Conservation (phyloP, 306 rosid genomes). For the Medicago lupulina region DNA sequence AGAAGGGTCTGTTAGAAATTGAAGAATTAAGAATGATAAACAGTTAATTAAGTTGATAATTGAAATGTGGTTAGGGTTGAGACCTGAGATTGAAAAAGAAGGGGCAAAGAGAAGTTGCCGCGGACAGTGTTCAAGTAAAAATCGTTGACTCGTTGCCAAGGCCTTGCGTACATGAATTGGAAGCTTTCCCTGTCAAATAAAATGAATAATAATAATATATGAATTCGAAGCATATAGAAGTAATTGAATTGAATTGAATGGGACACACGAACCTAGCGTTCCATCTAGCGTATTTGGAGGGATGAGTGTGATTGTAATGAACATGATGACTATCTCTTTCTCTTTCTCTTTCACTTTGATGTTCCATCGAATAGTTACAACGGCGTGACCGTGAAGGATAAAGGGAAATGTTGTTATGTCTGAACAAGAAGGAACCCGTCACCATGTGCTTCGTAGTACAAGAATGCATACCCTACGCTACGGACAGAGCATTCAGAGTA, state of each 20-base stretch:
- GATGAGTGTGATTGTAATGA: slow-evolving; percentile 75
- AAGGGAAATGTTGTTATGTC: too few relatives aligned
- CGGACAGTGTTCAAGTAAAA: slow-evolving; percentile 66
- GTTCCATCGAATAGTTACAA: not conserved
- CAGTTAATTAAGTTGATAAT: too few relatives aligned
- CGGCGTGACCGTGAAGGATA: not conserved
- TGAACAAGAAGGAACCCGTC: too few relatives aligned
- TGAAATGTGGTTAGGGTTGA: slow-evolving; percentile 23
- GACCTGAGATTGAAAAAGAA: slow-evolving; percentile 60
- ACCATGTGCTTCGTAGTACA: too few relatives aligned
- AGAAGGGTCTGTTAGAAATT: slow-evolving; percentile 51
- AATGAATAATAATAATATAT: not conserved
- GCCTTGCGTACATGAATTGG: slow-evolving; percentile 72
- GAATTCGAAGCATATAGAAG: too few relatives aligned
- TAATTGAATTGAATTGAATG: too few relatives aligned
- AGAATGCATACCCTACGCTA: too few relatives aligned
- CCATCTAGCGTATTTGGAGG: slow-evolving; percentile 74
- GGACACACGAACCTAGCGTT: slow-evolving; percentile 57
- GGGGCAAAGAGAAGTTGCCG: slow-evolving; percentile 50
- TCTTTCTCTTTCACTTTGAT: not conserved
- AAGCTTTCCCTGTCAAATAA: slow-evolving; percentile 65
- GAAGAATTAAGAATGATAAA: slow-evolving; percentile 38
- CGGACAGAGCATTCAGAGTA: too few relatives aligned
- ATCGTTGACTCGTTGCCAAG: slow-evolving; percentile 74
- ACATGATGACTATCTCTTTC: slow-evolving; percentile 22